These are phyloP conservation scores for Moringa oleifera DNA, from an alignment of 345 rosid species.

Conservation along the genomic window DNA sequence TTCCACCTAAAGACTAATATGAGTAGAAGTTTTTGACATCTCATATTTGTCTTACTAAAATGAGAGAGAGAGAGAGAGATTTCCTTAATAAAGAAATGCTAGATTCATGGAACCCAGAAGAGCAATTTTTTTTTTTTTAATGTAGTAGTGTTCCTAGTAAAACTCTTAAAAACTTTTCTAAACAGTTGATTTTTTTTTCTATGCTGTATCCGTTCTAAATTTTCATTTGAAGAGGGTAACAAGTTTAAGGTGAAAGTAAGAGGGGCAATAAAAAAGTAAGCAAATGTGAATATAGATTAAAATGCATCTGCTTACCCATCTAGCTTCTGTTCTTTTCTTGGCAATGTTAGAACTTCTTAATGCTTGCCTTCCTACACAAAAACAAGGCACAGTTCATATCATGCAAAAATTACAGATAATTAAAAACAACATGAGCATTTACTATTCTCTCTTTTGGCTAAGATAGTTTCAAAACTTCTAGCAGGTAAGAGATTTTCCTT, in stretches of 20 bases:
- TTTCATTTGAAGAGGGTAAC: too few relatives aligned
- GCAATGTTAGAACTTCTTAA: conserved; percentile 30
- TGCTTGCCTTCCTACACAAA: conserved; percentile 42
- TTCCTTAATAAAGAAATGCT: too few relatives aligned
- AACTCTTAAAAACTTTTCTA: background rate
- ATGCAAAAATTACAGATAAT: conserved; percentile 7
- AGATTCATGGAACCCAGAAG: background rate
- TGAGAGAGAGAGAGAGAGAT: too few relatives aligned
- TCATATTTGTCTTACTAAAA: too few relatives aligned
- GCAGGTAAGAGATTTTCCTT: conserved; percentile 45
- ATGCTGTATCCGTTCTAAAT: background rate
- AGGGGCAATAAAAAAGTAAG: background rate
- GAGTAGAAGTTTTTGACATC: too few relatives aligned
- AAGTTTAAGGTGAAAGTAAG: too few relatives aligned
- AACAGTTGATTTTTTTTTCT: too few relatives aligned
- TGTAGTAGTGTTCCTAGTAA: background rate
- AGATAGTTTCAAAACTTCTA: conserved; percentile 77
- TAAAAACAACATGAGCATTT: conserved; percentile 23
- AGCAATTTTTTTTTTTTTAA: too few relatives aligned
- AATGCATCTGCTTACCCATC: conserved; percentile 39
- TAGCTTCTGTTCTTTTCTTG: conserved; percentile 41
- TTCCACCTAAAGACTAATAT: too few relatives aligned
- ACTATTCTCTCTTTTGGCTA: conserved; percentile 57
- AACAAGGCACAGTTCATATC: conserved; percentile 8
- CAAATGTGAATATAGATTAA: background rate